Evolutionary conservation across 306 rosid species (phyloP).

Genomic region (Quercus wislizeni): DNA sequence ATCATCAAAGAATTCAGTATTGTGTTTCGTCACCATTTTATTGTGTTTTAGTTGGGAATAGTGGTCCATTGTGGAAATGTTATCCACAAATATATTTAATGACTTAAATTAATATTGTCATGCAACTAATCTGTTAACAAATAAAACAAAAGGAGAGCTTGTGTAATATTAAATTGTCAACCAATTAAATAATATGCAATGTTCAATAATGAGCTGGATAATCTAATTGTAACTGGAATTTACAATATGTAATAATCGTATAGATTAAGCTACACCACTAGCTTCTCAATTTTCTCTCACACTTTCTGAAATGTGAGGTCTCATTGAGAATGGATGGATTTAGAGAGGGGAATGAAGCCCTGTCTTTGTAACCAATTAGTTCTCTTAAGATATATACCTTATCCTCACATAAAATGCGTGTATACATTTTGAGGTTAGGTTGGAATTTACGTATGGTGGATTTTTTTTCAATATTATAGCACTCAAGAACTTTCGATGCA

Average conservation of each 20-base stretch:
- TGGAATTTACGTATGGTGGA: too few relatives aligned
- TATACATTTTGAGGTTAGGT: too few relatives aligned
- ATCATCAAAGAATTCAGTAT: background rate
- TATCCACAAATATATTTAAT: conserved; percentile 8
- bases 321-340: too few relatives aligned
- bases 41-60: conserved; percentile 1
- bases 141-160: background rate
- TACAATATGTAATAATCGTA: background rate
- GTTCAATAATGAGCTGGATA: background rate
- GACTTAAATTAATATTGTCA: background rate
- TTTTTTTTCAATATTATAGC: too few relatives aligned
- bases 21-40: conserved; percentile 7
- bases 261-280: background rate
- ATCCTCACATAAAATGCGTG: too few relatives aligned
- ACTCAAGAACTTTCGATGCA: too few relatives aligned
- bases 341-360: too few relatives aligned
- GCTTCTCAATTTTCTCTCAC: background rate
- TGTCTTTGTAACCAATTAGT: too few relatives aligned
- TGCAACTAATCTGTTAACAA: background rate
- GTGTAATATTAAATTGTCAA: background rate
- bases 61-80: background rate
- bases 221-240: background rate
- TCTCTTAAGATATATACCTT: too few relatives aligned
- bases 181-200: background rate
- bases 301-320: too few relatives aligned